These are phyloP conservation scores for Aspergillus fischeri DNA, from an alignment of 2,329 filamentous ascomycete genomes.

Conservation along the genomic window DNA sequence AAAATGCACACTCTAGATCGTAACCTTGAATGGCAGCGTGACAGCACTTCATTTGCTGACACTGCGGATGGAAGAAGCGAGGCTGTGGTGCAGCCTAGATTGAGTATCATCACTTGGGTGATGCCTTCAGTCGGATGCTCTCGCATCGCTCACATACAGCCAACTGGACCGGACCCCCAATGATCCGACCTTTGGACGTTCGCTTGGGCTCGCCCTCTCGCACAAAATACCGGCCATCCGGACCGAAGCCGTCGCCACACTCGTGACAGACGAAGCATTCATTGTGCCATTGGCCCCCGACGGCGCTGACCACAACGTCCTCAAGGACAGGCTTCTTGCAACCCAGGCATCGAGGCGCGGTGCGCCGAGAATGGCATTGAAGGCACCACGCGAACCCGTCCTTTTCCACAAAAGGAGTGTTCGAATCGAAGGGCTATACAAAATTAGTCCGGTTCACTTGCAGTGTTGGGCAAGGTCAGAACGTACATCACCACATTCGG, in stretches of 20 bases:
- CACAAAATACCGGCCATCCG: conserved; percentile 61
- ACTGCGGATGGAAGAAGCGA: conserved; percentile 1
- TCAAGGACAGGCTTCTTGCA: conserved; percentile 84
- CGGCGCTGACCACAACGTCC: conserved; percentile 80
- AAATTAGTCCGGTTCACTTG: conserved; percentile 10
- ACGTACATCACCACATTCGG: conserved; percentile 80
- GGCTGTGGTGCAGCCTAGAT: conserved; percentile 14
- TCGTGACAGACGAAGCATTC: conserved; percentile 81
- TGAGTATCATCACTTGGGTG: conserved; percentile 11
- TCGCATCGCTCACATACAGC: conserved; percentile 62
- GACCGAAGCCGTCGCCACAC: conserved; percentile 55
- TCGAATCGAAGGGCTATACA: conserved; percentile 52
- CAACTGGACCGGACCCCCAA: conserved; percentile 48
- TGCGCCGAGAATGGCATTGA: conserved; percentile 84
- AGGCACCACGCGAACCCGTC: conserved; percentile 98
- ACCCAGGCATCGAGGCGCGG: conserved; percentile 80
- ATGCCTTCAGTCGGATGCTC: conserved; percentile 59
- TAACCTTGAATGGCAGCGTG: not conserved
- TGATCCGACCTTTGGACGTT: conserved; percentile 44
- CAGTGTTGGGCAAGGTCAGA: not conserved
- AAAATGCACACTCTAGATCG: not conserved
- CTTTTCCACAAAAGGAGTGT: conserved; percentile 87
- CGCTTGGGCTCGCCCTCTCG: conserved; percentile 49
- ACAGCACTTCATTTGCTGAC: not conserved
- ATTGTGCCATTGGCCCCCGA: conserved; percentile 91